Evolutionary conservation across 2,329 filamentous ascomycete genomes (phyloP).

Genomic region (Colletotrichum limetticola): DNA sequence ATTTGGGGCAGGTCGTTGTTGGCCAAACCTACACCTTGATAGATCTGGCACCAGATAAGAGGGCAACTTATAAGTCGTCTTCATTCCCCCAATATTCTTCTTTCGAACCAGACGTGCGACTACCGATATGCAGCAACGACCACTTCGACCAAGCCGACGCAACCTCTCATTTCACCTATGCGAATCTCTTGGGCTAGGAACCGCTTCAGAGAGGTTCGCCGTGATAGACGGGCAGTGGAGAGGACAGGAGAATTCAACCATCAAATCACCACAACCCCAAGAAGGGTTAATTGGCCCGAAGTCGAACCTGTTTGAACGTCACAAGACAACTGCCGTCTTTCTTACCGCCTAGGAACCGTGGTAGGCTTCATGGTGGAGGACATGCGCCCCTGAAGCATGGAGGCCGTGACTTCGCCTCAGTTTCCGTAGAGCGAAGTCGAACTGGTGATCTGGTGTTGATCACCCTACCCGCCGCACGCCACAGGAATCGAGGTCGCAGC

Average conservation of each 20-base stretch:
- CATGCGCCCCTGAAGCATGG: background rate
- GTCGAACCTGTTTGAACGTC: background rate
- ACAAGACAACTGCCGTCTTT: slow-evolving; percentile 9
- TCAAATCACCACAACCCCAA: background rate
- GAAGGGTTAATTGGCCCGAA: background rate
- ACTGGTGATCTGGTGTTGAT: slow-evolving; percentile 25
- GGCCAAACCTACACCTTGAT: slow-evolving; percentile 10
- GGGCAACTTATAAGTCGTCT: slow-evolving; percentile 23
- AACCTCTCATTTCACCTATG: background rate
- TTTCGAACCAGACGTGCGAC: background rate
- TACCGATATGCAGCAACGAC: background rate
- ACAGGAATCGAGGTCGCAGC: slow-evolving; percentile 20
- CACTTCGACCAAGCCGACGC: background rate
- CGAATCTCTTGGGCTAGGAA: background rate
- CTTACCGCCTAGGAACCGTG: slow-evolving; percentile 4
- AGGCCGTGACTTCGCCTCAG: slow-evolving; percentile 29
- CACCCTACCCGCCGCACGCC: slow-evolving; percentile 18
- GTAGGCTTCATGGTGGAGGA: slow-evolving; percentile 18
- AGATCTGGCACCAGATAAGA: slow-evolving; percentile 30
- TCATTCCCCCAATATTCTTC: background rate
- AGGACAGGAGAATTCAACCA: background rate
- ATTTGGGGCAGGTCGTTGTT: slow-evolving; percentile 28
- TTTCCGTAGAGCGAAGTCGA: background rate
- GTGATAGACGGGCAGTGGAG: background rate
- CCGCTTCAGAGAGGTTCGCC: background rate